Base-by-base conservation (phyloP, 192 early-diverging fungal genomes). In the Mortierella antarctica region DNA sequence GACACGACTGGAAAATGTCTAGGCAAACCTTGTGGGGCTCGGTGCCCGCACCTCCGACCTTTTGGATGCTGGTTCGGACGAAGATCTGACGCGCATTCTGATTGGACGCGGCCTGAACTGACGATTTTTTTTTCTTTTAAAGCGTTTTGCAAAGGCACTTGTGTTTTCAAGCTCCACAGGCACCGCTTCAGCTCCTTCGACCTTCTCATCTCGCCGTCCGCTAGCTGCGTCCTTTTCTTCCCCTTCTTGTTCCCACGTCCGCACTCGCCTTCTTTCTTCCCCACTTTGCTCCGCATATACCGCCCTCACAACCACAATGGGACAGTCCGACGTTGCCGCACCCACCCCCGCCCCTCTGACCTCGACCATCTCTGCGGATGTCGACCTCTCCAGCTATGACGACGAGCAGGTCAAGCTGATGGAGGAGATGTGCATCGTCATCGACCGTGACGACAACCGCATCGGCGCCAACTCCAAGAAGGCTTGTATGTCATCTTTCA, bases 341-440 rank as follows among this genome's bases (percentile, higher is more conserved):
- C 74, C 74, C 11, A 57, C 74, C 41, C 55, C 74, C 47, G 66
- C 74, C 40, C 67, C 74, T 15, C 66, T 70, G 13, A 46, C 52
- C 45, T 50, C 61, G 54, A 84, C 64, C 64, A 85, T 87, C 75
- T 45, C 83, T 15, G 69, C 67, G 50, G 89, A 93, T 69, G 73
- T 82, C 49, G 89, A 91, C 82, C 73, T 92, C 15, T 84, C 88
- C 50, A 62, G 72, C 40, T 93, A 95, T 81, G 90, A 95, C 67
- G 89, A 89, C 45, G 92, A 93, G 78, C 93, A 98, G 83, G 95
- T 95, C 65, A 93, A 94, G 49, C 92, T 99, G 45, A 98, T 99
- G 97, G 89, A 89, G 58, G 98, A 99, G 81, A 96, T 95, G 95
- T 98, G 97, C 89, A 99, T 99, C 71, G 78, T 98, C 14, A 87